Percentiles rank a stretch among this genome's conserved stretches.
Conservation (phyloP, 2,329 filamentous ascomycete genomes). For the Cordyceps cateniannulata region DNA sequence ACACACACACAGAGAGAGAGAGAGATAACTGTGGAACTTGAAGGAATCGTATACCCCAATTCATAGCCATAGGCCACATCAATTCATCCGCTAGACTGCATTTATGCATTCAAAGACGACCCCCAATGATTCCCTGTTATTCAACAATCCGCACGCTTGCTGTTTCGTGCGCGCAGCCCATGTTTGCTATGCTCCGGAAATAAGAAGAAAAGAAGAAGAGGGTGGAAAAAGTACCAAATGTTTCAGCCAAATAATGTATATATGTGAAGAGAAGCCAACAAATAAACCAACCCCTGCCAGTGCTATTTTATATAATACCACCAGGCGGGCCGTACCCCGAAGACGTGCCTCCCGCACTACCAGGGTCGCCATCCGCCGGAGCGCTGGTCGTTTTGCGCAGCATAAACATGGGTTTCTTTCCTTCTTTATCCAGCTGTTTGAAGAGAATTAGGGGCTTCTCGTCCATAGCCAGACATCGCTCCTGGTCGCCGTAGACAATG, state of each 20-base stretch:
- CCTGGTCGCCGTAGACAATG: slow-evolving; percentile 98
- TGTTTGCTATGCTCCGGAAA: neutral
- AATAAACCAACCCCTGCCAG: neutral
- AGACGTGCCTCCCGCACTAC: slow-evolving; percentile 1
- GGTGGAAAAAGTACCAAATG: neutral
- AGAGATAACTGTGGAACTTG: neutral
- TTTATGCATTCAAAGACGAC: neutral
- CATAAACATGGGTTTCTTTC: slow-evolving; percentile 99
- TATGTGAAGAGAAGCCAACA: neutral
- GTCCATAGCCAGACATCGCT: slow-evolving; percentile 83
- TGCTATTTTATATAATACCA: slow-evolving; percentile 3
- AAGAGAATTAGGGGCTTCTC: slow-evolving; percentile 94
- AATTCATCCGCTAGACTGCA: neutral
- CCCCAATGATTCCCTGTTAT: neutral
- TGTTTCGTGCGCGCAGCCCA: neutral
- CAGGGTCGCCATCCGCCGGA: slow-evolving; percentile 7
- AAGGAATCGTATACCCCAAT: neutral
- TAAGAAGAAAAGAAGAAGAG: neutral
- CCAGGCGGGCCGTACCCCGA: slow-evolving; percentile 7
- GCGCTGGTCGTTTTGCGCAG: slow-evolving; percentile 49
- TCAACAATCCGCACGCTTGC: neutral
- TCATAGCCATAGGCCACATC: neutral
- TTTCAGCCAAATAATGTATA: neutral
- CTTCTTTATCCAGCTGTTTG: slow-evolving; percentile 94
- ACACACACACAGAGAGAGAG: neutral